Conservation (phyloP, 768 basidiomycete genomes). For the Suillus subalutaceus region DNA sequence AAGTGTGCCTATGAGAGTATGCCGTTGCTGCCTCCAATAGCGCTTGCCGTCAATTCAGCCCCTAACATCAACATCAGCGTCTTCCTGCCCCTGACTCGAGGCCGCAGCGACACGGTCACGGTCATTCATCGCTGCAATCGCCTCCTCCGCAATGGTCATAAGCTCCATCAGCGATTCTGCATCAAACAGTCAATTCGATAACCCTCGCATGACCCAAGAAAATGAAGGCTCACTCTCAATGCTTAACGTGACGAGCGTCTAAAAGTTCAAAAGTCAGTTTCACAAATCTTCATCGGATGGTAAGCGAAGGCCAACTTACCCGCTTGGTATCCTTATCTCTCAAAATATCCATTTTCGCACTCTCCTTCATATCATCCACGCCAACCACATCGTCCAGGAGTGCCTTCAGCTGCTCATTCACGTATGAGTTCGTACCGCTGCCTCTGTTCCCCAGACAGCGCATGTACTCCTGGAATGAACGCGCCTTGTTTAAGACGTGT, state of each 20-base stretch:
- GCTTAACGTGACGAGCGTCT: constrained; percentile 48
- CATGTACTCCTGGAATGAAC: constrained; percentile 44
- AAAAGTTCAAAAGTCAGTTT: background rate
- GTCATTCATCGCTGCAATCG: constrained; percentile 32
- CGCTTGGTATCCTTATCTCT: constrained; percentile 45
- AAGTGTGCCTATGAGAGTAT: background rate
- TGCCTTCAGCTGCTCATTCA: constrained; percentile 28
- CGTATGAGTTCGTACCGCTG: constrained; percentile 13
- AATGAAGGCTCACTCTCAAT: constrained; percentile 44
- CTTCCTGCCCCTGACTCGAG: constrained; percentile 13
- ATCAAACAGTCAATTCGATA: background rate
- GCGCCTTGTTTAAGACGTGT: constrained; percentile 40
- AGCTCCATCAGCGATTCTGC: constrained; percentile 38
- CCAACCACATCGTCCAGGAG: constrained; percentile 46
- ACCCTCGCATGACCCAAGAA: background rate
- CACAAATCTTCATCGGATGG: background rate
- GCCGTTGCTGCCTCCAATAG: no score
- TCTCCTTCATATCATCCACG: constrained; percentile 34
- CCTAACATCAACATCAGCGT: background rate
- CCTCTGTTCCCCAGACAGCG: constrained; percentile 31
- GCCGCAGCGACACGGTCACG: constrained; percentile 29
- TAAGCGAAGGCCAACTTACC: constrained; percentile 30
- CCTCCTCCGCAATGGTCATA: constrained; percentile 36
- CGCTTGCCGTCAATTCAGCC: background rate
- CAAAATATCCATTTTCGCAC: constrained; percentile 43